Evolutionary conservation across 306 rosid species (phyloP).

Genomic region (Cercis canadensis): DNA sequence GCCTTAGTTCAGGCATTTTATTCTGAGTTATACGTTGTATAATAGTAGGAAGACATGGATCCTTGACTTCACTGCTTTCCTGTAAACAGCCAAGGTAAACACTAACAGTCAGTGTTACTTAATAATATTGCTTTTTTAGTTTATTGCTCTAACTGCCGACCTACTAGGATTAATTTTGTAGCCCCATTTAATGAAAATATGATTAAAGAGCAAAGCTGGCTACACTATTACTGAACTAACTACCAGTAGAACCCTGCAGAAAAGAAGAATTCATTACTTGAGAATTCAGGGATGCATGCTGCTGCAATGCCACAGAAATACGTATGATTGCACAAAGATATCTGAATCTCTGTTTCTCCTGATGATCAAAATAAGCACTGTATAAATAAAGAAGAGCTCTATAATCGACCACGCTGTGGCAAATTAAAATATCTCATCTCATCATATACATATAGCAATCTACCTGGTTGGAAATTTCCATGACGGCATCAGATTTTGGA

Average conservation of each 20-base stretch:
- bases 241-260: not conserved
- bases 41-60: slow-evolving; percentile 20
- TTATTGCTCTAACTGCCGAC: not conserved
- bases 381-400: slow-evolving; percentile 2
- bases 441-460: not conserved
- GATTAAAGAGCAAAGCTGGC: not conserved
- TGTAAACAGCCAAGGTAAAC: slow-evolving; percentile 11
- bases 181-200: not conserved
- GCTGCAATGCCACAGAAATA: slow-evolving; percentile 39
- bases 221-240: not conserved
- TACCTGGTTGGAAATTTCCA: slow-evolving; percentile 33
- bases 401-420: not conserved
- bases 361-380: not conserved
- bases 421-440: not conserved
- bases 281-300: slow-evolving; percentile 14
- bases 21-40: slow-evolving; percentile 23
- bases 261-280: slow-evolving; percentile 17
- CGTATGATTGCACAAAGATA: slow-evolving; percentile 48
- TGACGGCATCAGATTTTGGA: slow-evolving; percentile 35
- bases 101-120: not conserved
- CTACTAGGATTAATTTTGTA: not conserved
- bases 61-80: slow-evolving; percentile 24
- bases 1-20: slow-evolving; percentile 29
- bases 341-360: slow-evolving; percentile 44
- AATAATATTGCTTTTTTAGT: not conserved